These are phyloP conservation scores for Coniochaeta sp. DNA, from an alignment of 2,329 filamentous ascomycete genomes.

Conservation along the genomic window DNA sequence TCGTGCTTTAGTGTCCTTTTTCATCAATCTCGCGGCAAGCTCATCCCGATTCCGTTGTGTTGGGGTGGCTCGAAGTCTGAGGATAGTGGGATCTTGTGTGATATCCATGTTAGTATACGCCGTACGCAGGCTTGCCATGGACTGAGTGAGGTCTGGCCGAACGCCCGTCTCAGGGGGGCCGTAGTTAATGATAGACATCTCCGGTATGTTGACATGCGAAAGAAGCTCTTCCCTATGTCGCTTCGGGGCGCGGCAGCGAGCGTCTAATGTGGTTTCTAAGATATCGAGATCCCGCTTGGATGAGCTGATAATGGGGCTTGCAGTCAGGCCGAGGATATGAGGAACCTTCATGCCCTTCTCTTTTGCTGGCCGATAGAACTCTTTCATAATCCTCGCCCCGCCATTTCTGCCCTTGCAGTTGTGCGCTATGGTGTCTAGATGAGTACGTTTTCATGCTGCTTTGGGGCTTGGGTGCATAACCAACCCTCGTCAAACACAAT, in stretches of 20 bases:
- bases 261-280: conserved; percentile 65
- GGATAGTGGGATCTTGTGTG: conserved; percentile 52
- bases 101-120: conserved; percentile 44
- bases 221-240: conserved; percentile 62
- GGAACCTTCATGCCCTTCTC: conserved; percentile 39
- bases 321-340: conserved; percentile 69
- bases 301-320: conserved; percentile 65
- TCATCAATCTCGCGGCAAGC: conserved; percentile 31
- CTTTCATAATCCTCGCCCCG: conserved; percentile 63
- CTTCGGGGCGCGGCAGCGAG: conserved; percentile 62
- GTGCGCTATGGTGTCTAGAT: conserved; percentile 50
- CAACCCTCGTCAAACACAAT: conserved; percentile 79
- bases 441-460: neutral
- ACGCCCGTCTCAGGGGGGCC: conserved; percentile 8
- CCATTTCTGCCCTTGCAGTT: conserved; percentile 60
- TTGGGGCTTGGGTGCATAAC: conserved; percentile 5
- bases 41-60: conserved; percentile 30
- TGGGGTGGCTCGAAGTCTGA: conserved; percentile 33
- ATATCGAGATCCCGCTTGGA: conserved; percentile 45
- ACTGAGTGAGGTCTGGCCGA: conserved; percentile 25
- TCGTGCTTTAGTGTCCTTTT: conserved; percentile 41
- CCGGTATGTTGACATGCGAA: conserved; percentile 60
- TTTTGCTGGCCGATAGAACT: conserved; percentile 56
- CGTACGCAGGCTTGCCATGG: conserved; percentile 35
- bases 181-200: conserved; percentile 33